Conservation (phyloP, 139 green algal genomes). For the Astrephomene gubernaculifera region DNA sequence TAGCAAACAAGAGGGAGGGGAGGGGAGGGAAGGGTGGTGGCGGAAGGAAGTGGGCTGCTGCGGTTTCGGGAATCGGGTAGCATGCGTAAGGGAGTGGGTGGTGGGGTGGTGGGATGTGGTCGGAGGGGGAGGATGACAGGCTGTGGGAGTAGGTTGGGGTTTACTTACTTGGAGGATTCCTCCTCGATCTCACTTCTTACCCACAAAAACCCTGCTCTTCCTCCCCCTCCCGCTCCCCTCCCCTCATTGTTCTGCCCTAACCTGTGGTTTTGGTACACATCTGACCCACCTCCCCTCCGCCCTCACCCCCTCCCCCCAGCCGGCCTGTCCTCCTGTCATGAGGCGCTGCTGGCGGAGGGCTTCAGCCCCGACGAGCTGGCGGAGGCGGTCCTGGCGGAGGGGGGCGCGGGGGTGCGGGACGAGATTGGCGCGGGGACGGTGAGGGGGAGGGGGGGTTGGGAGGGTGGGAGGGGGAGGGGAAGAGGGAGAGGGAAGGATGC, state of each 20-base stretch:
- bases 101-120: too few species aligned
- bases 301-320: neutral
- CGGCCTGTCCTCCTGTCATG: neutral
- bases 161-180: too few species aligned
- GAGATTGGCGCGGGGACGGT: conserved; percentile 14
- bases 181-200: too few species aligned
- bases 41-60: too few species aligned
- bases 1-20: too few species aligned
- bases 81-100: too few species aligned
- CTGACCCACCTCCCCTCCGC: too few species aligned
- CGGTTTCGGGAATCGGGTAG: too few species aligned
- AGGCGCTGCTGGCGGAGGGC: conserved; percentile 20
- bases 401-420: conserved; percentile 18
- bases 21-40: neutral
- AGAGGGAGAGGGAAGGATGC: neutral
- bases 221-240: neutral
- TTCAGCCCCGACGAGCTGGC: conserved; percentile 17
- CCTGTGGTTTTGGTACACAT: too few species aligned
- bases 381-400: conserved; percentile 5
- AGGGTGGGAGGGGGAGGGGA: neutral
- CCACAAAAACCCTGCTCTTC: neutral
- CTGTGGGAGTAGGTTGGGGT: too few species aligned
- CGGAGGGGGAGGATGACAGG: too few species aligned
- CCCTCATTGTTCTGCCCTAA: neutral
- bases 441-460: neutral